Evolutionary conservation across 1,139 yeast species (phyloP).

Genomic region (Candida anutae): DNA sequence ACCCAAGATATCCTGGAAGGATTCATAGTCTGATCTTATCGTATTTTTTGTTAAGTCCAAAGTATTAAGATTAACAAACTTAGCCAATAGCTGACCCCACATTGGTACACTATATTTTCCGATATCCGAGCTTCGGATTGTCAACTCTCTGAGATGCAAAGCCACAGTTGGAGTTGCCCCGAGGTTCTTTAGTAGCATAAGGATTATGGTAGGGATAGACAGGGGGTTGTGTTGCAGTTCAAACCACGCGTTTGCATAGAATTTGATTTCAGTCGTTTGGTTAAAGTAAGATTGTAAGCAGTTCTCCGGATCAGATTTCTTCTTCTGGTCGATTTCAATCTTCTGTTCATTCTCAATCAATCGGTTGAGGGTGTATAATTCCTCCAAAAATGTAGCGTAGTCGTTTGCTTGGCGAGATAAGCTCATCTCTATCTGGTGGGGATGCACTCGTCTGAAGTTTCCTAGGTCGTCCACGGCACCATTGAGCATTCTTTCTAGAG

Average conservation of each 20-base stretch:
- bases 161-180: constrained; percentile 13
- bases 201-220: constrained; percentile 20
- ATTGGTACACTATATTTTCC: constrained; percentile 25
- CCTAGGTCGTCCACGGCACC: constrained; percentile 10
- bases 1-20: constrained; percentile 15
- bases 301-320: neutral
- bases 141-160: constrained; percentile 15
- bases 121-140: constrained; percentile 28
- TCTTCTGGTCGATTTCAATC: too few relatives aligned
- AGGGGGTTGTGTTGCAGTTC: constrained; percentile 21
- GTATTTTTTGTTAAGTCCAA: constrained; percentile 24
- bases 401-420: constrained; percentile 23
- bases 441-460: constrained; percentile 12
- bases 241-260: constrained; percentile 23
- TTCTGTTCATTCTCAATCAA: constrained; percentile 13
- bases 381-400: constrained; percentile 18
- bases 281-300: constrained; percentile 13
- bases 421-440: constrained; percentile 18
- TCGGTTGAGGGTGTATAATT: constrained; percentile 17
- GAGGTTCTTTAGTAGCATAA: constrained; percentile 18
- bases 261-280: constrained; percentile 14
- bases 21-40: constrained; percentile 15
- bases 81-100: constrained; percentile 26
- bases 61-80: constrained; percentile 14
- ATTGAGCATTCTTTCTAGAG: constrained; percentile 9